Conservation (phyloP, 106 monocot genomes). For the Phalaenopsis aphrodite region DNA sequence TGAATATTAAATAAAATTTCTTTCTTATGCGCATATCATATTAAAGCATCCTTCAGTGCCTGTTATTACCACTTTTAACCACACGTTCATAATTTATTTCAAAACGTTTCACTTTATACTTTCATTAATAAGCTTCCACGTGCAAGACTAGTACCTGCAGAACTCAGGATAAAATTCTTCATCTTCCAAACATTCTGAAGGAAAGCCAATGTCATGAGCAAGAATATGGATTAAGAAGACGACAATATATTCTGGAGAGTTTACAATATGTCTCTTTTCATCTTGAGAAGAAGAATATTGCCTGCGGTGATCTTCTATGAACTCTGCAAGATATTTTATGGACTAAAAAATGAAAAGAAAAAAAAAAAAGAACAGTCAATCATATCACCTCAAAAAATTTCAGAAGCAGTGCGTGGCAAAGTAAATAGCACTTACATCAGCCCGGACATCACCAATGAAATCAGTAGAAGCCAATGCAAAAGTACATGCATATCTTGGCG, state of each 20-base stretch:
- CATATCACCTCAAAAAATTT: slow-evolving; percentile 4
- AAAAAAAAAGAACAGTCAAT: slow-evolving; percentile 6
- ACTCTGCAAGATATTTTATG: slow-evolving; percentile 37
- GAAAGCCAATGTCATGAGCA: slow-evolving; percentile 57
- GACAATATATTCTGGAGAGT: slow-evolving; percentile 62
- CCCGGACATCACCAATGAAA: slow-evolving; percentile 38
- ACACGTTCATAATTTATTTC: neutral
- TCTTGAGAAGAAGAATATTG: slow-evolving; percentile 11
- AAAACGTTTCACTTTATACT: neutral
- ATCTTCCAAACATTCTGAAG: slow-evolving; percentile 36
- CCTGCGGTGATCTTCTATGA: slow-evolving; percentile 29
- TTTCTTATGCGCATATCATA: neutral
- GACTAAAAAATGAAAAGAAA: slow-evolving; percentile 17
- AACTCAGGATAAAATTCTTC: slow-evolving; percentile 44
- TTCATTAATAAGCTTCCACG: neutral
- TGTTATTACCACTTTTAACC: neutral
- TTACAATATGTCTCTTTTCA: slow-evolving; percentile 28
- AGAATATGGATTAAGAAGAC: slow-evolving; percentile 78
- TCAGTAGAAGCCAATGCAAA: slow-evolving; percentile 60
- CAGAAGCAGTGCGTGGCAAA: neutral
- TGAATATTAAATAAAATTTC: neutral
- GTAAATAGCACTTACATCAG: slow-evolving; percentile 38
- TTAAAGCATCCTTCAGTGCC: neutral
- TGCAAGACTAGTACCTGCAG: slow-evolving; percentile 42
- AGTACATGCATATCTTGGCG: slow-evolving; percentile 66